Base-by-base conservation (phyloP, 2,329 filamentous ascomycete species). In the Chalaropsis ovoidea region DNA sequence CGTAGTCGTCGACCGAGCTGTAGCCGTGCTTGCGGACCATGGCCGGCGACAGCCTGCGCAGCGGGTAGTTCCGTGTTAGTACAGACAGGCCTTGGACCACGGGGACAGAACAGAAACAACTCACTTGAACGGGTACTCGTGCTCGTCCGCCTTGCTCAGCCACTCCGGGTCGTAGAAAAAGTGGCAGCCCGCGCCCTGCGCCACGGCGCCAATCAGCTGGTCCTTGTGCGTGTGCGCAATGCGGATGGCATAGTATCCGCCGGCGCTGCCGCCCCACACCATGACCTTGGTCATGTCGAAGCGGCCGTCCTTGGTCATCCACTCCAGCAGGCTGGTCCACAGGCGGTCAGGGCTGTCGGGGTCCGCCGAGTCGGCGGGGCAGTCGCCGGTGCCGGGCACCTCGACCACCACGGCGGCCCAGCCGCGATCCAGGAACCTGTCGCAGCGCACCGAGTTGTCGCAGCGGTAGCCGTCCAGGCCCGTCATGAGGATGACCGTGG, bases 211-310 rank as follows among this genome's bases (percentile, higher is more conserved):
- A 0, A 75, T 73, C 22, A 89, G 74, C 10, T 75, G 73, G 0
- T 76, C 72, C 19, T 76, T 75, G 72, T 88, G 86, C n/a, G 85
- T 88, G 72, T 87, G 84, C 56, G 86, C 85, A n/a, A 83, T 78
- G 19, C 86, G 80, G 45, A 85, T 77, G 22, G 86, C 85, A 73
- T 88, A 87, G 77, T 87, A 88, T 0, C 86, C 86, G 39, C 86
- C 86, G 0, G 81, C 78, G 69, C 82, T 85, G 42, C 88, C 74
- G 0, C 86, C 86, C 85, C 86, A 88, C 60, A 79, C 81, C 68
- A 85, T 73, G 7, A 89, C 74, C 42, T 77, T 79, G 1, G 71
- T 69, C 78, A 81, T 81, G 71, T 88, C 80, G 70, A 87, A 83
- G 39, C 76, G 71, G 1, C 76, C 74, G 62, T 81, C 74, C 2